phyloP scores from a whole-genome alignment of 148 eudicot species.

The Gaultheria prostrata region DNA sequence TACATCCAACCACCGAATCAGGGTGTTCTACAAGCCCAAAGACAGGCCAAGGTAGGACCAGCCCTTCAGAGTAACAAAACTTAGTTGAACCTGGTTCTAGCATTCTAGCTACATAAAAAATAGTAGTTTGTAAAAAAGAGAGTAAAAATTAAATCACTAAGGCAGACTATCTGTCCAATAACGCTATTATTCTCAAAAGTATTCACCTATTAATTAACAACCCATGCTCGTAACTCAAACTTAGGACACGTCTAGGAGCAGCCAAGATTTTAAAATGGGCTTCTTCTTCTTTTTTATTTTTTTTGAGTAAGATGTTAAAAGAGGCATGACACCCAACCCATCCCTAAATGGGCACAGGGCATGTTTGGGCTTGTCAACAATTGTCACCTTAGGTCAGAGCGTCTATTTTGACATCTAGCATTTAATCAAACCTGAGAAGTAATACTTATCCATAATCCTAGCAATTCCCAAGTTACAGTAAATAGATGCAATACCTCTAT shows the following conservation, averaged over 20 bases:
- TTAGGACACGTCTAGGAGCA: background rate
- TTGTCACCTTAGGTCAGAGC: slow-evolving; percentile 1
- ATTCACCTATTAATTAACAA: background rate
- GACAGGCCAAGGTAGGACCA: slow-evolving; percentile 2
- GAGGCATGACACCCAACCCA: background rate
- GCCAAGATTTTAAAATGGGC: background rate
- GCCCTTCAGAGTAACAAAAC: background rate
- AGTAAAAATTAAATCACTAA: background rate
- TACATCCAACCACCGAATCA: background rate
- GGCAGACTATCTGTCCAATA: background rate
- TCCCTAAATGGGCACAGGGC: background rate
- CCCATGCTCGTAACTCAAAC: background rate
- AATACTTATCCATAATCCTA: background rate
- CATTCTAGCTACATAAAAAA: too few relatives aligned
- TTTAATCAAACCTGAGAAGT: background rate
- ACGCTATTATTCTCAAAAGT: background rate
- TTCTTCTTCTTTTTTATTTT: too few relatives aligned
- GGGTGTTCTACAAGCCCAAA: slow-evolving; percentile 5
- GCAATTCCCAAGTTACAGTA: background rate
- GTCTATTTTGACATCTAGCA: slow-evolving; percentile 1
- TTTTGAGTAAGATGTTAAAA: background rate
- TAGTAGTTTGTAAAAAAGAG: too few relatives aligned
- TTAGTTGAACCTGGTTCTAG: background rate
- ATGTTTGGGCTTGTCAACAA: background rate
- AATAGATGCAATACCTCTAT: slow-evolving; percentile 58